phyloP scores from a whole-genome alignment of 1,284 basidiomycete genomes.

The Leccinum cinnamomeum region DNA sequence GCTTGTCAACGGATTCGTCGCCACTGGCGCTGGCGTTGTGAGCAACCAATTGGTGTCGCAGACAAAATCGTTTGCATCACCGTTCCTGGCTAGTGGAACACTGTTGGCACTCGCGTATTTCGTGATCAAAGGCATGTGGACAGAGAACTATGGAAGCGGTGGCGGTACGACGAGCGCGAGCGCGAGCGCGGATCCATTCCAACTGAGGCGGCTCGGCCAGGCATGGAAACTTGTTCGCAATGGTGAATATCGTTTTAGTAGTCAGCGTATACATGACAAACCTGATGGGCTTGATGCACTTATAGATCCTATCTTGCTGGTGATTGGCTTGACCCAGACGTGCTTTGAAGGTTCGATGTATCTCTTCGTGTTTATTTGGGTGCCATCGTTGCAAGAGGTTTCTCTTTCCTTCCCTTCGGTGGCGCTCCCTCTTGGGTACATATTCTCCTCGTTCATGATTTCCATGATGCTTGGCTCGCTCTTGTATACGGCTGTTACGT shows the following conservation, averaged over 20 bases:
- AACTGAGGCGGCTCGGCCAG: conserved; percentile 51
- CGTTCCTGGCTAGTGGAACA: conserved; percentile 62
- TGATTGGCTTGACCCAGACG: conserved; percentile 73
- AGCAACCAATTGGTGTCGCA: conserved; percentile 59
- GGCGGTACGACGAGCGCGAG: conserved; percentile 32
- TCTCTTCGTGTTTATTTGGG: conserved; percentile 80
- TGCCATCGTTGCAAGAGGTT: conserved; percentile 68
- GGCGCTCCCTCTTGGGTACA: conserved; percentile 66
- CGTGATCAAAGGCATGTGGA: conserved; percentile 59
- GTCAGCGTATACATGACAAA: conserved; percentile 2
- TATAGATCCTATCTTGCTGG: conserved; percentile 56
- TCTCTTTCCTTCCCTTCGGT: conserved; percentile 35
- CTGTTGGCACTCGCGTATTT: conserved; percentile 55
- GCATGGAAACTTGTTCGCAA: conserved; percentile 59
- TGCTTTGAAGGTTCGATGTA: conserved; percentile 83
- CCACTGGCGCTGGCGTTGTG: conserved; percentile 60
- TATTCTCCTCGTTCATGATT: conserved; percentile 78
- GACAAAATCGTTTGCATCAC: conserved; percentile 53
- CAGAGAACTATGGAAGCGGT: conserved; percentile 63
- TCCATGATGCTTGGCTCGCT: conserved; percentile 78
- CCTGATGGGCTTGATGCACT: neutral
- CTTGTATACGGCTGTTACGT: conserved; percentile 57
- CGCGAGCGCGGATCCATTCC: conserved; percentile 44
- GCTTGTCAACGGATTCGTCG: conserved; percentile 69
- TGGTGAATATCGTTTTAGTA: conserved; percentile 40